Base-by-base conservation (phyloP, 345 rosid genomes). In the Lepidium sativum region DNA sequence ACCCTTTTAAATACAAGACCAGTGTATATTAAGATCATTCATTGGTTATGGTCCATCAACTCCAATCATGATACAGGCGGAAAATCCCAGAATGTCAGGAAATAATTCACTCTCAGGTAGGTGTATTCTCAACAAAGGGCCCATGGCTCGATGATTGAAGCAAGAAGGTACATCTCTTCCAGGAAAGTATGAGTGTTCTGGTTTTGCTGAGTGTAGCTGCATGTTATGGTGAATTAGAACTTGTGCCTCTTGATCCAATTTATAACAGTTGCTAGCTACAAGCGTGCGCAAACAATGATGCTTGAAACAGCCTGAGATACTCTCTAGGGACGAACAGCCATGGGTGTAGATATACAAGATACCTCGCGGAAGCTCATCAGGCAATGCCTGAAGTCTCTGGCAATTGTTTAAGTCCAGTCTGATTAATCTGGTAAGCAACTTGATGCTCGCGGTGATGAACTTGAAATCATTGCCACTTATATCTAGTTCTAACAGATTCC, bases 301-400 rank as follows among this genome's bases (percentile, higher is more conserved):
- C 23, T 64, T 71, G 54, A 71, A 65, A 38, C 66, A 65, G 3
- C 65, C 65, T 32, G 66, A 65, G 65, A 71, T 71, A 56, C 47
- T 64, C 45, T 25, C 66, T 44, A 78, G 20, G 3, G 78, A 60
- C 15, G 52, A 38, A 49, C 82, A 75, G 55, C 49, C 42, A 38
- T 72, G 66, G 25, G 48, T 20, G 32, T 38, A 38, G 35, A 72
- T 16, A 33, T 25, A 16, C 53, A 16, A 13, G 32, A 70, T 41
- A n/a, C 60, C 6, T 7, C 31, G 39, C 37, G 77, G 82, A 63
- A 73, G 77, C 45, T 73, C 77, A 35, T n/a, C n/a, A n/a, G n/a
- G n/a, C n/a, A n/a, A n/a, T 16, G 68, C 65, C 52, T 37, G 66
- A 41, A 81, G 82, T 54, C 53, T 51, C 68, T 20, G 62, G 49